Conservation (phyloP, 1,284 basidiomycete genomes). For the Apiotrichum veenhuisii region DNA sequence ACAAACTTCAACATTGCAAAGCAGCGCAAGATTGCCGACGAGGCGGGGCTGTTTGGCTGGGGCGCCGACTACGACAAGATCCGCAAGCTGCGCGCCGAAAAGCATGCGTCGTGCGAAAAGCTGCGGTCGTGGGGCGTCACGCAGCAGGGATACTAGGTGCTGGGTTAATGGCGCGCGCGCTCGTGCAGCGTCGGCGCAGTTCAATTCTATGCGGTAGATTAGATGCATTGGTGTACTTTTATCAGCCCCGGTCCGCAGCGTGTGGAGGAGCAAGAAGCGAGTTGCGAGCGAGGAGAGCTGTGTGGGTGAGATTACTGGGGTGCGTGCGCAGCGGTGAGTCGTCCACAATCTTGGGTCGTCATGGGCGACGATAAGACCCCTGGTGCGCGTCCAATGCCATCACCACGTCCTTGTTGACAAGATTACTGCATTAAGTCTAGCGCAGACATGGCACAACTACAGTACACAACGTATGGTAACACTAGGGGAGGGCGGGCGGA, state of each 20-base stretch:
- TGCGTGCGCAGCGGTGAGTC: no score
- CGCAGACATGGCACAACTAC: background rate
- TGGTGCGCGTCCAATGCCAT: no score
- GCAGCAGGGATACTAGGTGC: slow-evolving; percentile 15
- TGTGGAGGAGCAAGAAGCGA: no score
- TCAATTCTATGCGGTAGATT: background rate
- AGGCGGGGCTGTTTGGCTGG: slow-evolving; percentile 80
- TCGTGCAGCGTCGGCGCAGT: no score
- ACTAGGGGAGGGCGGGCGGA: background rate
- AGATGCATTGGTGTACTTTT: slow-evolving; percentile 1
- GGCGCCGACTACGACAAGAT: slow-evolving; percentile 81
- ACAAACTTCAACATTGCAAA: slow-evolving; percentile 35
- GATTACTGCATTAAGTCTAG: background rate
- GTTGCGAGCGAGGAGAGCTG: no score
- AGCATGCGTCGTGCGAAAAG: slow-evolving; percentile 62
- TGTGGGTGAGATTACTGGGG: no score
- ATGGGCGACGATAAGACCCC: no score
- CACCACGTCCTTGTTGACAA: background rate
- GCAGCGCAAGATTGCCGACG: slow-evolving; percentile 59
- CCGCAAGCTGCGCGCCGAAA: slow-evolving; percentile 32
- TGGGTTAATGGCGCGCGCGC: no score
- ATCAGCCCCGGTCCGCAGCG: no score
- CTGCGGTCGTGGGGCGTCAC: slow-evolving; percentile 34
- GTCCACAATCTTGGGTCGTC: no score
- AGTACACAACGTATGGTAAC: background rate